Percentiles rank a stretch among this genome's conserved stretches.
Conservation (phyloP, 2,329 filamentous ascomycete species). For the Aspergillus sp. region DNA sequence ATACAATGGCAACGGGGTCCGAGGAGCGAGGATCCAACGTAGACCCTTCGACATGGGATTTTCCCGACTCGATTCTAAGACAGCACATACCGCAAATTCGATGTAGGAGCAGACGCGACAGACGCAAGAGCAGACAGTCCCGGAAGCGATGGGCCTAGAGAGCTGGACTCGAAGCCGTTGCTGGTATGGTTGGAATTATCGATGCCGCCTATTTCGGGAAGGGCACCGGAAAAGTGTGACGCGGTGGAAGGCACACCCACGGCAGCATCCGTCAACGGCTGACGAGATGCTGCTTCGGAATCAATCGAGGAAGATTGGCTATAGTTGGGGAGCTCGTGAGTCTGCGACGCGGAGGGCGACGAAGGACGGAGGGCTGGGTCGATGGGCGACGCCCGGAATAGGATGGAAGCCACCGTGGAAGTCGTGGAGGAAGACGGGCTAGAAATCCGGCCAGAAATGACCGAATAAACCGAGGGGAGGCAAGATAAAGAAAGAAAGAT, state of each 20-base stretch:
- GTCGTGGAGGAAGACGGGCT: constrained; percentile 40
- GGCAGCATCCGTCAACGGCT: constrained; percentile 38
- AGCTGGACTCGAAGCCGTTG: constrained; percentile 23
- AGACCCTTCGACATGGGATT: neutral
- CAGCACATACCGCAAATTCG: constrained; percentile 45
- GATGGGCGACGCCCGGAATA: constrained; percentile 55
- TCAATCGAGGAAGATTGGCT: constrained; percentile 41
- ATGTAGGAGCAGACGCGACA: constrained; percentile 47
- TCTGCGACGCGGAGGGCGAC: constrained; percentile 38
- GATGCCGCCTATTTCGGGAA: constrained; percentile 23
- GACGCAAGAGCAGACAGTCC: constrained; percentile 55
- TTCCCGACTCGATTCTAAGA: neutral
- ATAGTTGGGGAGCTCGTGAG: constrained; percentile 28
- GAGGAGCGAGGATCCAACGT: neutral
- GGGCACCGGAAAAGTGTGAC: constrained; percentile 40
- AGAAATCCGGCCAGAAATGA: constrained; percentile 27
- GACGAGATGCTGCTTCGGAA: constrained; percentile 39
- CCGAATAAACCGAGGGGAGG: constrained; percentile 20
- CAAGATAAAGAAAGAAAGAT: neutral
- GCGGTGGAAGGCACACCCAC: constrained; percentile 48
- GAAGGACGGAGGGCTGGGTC: constrained; percentile 42
- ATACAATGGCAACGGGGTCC: neutral
- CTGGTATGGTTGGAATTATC: constrained; percentile 21
- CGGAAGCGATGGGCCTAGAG: constrained; percentile 43
- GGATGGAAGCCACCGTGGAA: constrained; percentile 54